Base-by-base conservation (phyloP, 805 yeast genomes). In the Candida palmyrensis region DNA sequence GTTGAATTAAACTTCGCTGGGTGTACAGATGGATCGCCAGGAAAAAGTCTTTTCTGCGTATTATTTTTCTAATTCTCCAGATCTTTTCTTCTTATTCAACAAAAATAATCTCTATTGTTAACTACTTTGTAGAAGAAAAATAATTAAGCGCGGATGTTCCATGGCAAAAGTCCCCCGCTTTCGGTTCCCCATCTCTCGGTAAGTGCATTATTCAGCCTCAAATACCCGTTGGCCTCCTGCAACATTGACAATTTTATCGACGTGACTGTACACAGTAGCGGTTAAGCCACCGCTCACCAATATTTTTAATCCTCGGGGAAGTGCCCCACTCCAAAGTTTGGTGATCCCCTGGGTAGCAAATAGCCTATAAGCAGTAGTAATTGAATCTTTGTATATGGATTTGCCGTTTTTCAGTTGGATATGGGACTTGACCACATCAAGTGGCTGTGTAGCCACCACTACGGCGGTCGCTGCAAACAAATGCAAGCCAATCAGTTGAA, bases 371-470 rank as follows among this genome's bases (percentile, higher is more conserved):
- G 65, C 67, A 1, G 66, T 57, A 13, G 76, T 71, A 47, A 82
- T 57, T 5, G 86, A 66, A 56, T 81, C 86, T 37, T 66, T 69
- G 51, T 80, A 82, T 2, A 73, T 45, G 4, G 55, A 47, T 47
- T 68, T 68, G n/a, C 82, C 77, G 49, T 79, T 76, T 47, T 78
- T 75, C 48, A 87, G 75, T 57, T 88, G 96, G 75, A 88, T 75
- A 49, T 95, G 73, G 2, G 96, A 76, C 61, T 89, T 89, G 30
- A 89, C 59, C 2, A 86, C 85, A 59, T 89, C 97, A 18, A 89
- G 63, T 0, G 97, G 97, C 59, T 87, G 97, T 1, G 96, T 89
- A 0, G 74, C 62, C 0, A 74, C 76, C 15, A 86, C 83, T 18
- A 85, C 94, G 0, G 87, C 82, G 3, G 73, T 57, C 0, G 92